Evolutionary conservation across 2,329 filamentous ascomycete species (phyloP), one percentile per base, ranked within the genome.

Genomic region (Pseudogymnoascus sp.): DNA sequence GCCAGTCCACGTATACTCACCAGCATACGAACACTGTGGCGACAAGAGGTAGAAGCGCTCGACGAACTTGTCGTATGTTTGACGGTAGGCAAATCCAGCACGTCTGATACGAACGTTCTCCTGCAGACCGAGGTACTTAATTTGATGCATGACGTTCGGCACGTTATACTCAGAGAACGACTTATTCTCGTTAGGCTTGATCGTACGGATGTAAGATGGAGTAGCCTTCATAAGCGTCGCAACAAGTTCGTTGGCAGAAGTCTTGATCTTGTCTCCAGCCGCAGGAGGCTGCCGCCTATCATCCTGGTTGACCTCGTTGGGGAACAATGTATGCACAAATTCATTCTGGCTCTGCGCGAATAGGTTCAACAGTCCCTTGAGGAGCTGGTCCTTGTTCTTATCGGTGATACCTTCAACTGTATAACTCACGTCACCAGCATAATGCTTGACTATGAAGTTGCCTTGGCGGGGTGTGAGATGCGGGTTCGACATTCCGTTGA

Each of bases 181-280:
- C 76, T 97, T 99, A 79, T 97, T 97, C 76, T 99, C 94, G 78
- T 99, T 99, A 1, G 94, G 94, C 77, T 99, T 99, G 79, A 99
- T 97, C 0, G 94, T 99, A 73, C 94, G 91, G 70, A 99, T 99
- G 72, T 99, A 99, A 2, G 92, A 97, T 1, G 94, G 94, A 68
- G 94, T 91, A 62, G 92, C 93, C 77, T 97, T 96, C 92, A 97
- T 97, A 70, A 99, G 76, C 0, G 94, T 97, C 0, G 92, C 86
- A 1, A 99, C 94, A 17, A 99, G 82, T 48, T 95, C 92, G 72
- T 99, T 99, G 7, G 94, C 94, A 17, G 94, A 97, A 5, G 86
- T 81, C 74, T 93, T 94, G 76, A 99, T 97, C 77, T 96, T 93
- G 75, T 99, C 94, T 70, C 94, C 93, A 9, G 94, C 92, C 2